Evolutionary conservation across 2,329 filamentous ascomycete genomes (phyloP), one percentile per base, ranked within the genome.

Genomic region (Penicillium sp.): DNA sequence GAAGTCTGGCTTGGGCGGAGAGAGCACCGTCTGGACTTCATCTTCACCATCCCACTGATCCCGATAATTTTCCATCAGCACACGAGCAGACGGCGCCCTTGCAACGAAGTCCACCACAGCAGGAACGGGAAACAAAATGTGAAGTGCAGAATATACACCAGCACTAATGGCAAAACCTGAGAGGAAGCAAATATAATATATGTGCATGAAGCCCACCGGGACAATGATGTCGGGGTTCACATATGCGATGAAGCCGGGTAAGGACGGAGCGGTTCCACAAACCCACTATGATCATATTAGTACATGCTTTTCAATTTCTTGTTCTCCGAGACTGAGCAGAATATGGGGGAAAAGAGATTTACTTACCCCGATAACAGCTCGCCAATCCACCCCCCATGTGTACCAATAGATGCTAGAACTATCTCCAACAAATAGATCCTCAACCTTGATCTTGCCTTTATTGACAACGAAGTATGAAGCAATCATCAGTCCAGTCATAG

Each of bases 391-490:
- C 4, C 66, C 67, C 19, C 33, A 58, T 11, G 55, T 61, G 45
- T 62, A 70, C 64, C 65, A 70, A 53, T 69, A 70, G 14, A 68
- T 61, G 22, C 64, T 60, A 7, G 35, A 27, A 13, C 29, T 73
- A 19, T 70, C 61, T 7, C 74, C 75, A 46, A 75, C 65, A 63
- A 78, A 81, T 22, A 80, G 69, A 24, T 74, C 75, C 1, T 73
- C 71, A 14, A 80, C 68, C 58, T 79, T 77, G 58, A 77, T 70
- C 48, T 73, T 71, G 11, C 65, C 56, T 45, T 66, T 66, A 56
- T 77, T 70, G 44, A 51, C 69, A 58, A 81, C 48, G 59, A 77
- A 79, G 61, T 82, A 82, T 48, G 81, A 77, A 29, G 74, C 73
- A 14, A 80, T 66, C 62, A 79, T 71, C 11, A 81, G 73, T 3